These are phyloP conservation scores for Cryptosporidium sp. DNA, from an alignment of 169 alveolate species.

Conservation along the genomic window DNA sequence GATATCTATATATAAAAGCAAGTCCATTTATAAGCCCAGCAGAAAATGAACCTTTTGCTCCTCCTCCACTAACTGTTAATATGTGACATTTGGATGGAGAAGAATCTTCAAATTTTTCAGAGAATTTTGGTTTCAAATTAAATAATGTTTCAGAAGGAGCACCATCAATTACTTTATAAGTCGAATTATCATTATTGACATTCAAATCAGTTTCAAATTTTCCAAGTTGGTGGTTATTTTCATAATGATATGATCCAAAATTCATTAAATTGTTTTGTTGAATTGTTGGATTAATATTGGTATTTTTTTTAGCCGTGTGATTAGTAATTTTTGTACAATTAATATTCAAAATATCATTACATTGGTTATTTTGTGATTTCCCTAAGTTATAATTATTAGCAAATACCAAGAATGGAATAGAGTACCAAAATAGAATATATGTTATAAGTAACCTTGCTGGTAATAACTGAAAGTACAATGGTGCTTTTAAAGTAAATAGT, in stretches of 20 bases:
- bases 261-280: background rate
- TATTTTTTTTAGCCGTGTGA: background rate
- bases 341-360: background rate
- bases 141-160: conserved; percentile 26
- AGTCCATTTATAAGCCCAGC: conserved; percentile 44
- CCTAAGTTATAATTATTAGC: background rate
- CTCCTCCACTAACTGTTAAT: conserved; percentile 54
- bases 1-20: conserved; percentile 35
- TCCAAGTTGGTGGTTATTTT: background rate
- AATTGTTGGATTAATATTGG: background rate
- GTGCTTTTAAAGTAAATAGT: conserved; percentile 2
- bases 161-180: background rate
- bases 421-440: conserved; percentile 40
- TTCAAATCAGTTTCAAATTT: background rate
- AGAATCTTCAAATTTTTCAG: conserved; percentile 37
- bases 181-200: background rate
- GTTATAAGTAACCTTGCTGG: conserved; percentile 6
- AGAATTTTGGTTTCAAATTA: conserved; percentile 28
- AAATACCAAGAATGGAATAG: conserved; percentile 1
- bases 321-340: background rate
- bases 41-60: conserved; percentile 69
- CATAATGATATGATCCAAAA: background rate
- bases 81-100: conserved; percentile 63
- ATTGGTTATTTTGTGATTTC: background rate
- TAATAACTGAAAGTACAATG: conserved; percentile 3